Percentiles rank a stretch among this genome's conserved stretches.
Conservation (phyloP, 2,329 filamentous ascomycete genomes). For the Fusarium denticulatum region DNA sequence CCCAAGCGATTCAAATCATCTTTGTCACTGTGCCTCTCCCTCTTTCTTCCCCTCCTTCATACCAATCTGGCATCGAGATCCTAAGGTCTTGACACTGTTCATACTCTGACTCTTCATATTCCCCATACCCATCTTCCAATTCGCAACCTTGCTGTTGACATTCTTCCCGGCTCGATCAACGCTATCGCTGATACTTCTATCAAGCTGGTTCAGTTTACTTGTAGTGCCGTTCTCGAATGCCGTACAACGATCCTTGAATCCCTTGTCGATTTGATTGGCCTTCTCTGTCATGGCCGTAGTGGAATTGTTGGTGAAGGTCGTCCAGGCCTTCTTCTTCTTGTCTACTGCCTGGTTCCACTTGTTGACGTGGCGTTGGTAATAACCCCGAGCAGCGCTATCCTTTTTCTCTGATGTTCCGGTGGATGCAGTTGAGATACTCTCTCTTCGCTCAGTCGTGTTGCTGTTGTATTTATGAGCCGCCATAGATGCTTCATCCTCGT, state of each 20-base stretch:
- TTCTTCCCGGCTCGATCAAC: slow-evolving; percentile 9
- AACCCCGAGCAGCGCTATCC: not conserved
- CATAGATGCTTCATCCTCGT: not conserved
- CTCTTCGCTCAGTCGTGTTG: not conserved
- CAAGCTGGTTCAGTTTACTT: slow-evolving; percentile 1
- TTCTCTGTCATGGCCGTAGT: slow-evolving; percentile 14
- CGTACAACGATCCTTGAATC: not conserved
- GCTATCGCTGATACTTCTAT: slow-evolving; percentile 3
- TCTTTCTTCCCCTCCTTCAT: not conserved
- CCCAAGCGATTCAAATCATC: fast-evolving
- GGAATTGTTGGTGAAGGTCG: slow-evolving; percentile 7
- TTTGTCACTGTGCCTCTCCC: not conserved
- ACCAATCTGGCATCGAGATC: not conserved
- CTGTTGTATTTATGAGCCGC: not conserved
- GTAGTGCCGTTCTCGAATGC: slow-evolving; percentile 13
- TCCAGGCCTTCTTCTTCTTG: slow-evolving; percentile 30
- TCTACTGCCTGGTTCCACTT: slow-evolving; percentile 26
- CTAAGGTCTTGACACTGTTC: slow-evolving; percentile 4
- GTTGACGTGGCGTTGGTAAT: slow-evolving; percentile 6
- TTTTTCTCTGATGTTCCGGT: not conserved
- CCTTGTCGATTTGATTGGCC: slow-evolving; percentile 4
- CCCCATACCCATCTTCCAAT: not conserved
- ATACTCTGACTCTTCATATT: slow-evolving; percentile 13
- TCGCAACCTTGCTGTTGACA: not conserved
- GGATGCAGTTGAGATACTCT: not conserved